Conservation (phyloP, 495 filamentous ascomycete species). For the Recurvomyces mirabilis region DNA sequence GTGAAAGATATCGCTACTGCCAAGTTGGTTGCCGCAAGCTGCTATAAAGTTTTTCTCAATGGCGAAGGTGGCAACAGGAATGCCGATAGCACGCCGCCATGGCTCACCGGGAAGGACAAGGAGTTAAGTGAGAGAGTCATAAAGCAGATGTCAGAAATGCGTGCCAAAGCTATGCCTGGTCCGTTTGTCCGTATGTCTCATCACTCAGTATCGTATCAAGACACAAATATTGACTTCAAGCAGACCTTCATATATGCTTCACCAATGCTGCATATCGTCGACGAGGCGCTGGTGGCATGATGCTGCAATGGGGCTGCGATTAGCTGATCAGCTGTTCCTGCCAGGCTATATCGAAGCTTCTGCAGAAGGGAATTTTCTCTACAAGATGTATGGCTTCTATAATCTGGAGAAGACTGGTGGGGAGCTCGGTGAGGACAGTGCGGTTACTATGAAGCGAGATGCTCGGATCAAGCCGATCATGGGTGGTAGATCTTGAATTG, state of each 20-base stretch:
- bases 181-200: slow-evolving; percentile 10
- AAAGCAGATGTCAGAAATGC: background rate
- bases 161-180: slow-evolving; percentile 2
- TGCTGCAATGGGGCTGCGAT: slow-evolving; percentile 19
- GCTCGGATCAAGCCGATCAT: background rate
- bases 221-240: background rate
- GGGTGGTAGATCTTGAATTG: no score
- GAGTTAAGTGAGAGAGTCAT: background rate
- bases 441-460: slow-evolving; percentile 13
- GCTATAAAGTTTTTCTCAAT: slow-evolving; percentile 8
- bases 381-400: slow-evolving; percentile 15
- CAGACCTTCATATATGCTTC: slow-evolving; percentile 21
- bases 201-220: background rate
- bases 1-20: slow-evolving; percentile 6
- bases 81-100: background rate
- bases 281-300: slow-evolving; percentile 14
- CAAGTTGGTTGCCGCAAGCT: slow-evolving; percentile 6
- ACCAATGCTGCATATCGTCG: slow-evolving; percentile 10
- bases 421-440: background rate
- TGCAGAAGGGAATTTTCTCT: slow-evolving; percentile 14
- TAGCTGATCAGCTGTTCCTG: slow-evolving; percentile 13
- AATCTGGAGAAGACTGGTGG: slow-evolving; percentile 5
- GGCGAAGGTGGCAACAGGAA: background rate
- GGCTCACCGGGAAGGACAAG: slow-evolving; percentile 7
- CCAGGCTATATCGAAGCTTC: slow-evolving; percentile 16